These are phyloP conservation scores for Linnemannia hyalina DNA, from an alignment of 192 early-diverging fungal genomes.

Conservation along the genomic window DNA sequence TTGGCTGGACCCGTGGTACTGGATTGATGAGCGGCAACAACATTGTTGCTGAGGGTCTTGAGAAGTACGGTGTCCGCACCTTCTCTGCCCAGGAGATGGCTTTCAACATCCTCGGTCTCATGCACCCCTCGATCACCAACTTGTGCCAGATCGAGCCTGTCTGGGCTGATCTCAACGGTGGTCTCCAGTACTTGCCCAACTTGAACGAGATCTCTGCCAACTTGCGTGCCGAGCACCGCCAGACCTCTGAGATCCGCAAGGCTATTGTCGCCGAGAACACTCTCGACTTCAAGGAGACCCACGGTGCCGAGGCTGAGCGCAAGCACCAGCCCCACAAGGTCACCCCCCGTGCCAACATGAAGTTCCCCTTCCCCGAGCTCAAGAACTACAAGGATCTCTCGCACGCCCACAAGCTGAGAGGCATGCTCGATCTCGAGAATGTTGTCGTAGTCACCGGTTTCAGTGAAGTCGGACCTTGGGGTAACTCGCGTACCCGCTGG, in stretches of 20 bases:
- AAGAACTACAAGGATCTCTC: conserved; percentile 71
- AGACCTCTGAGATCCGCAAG: conserved; percentile 89
- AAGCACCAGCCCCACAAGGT: conserved; percentile 72
- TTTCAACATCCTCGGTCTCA: conserved; percentile 90
- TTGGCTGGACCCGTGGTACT: conserved; percentile 98
- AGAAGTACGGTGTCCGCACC: conserved; percentile 89
- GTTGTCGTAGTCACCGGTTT: conserved; percentile 94
- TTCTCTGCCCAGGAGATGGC: conserved; percentile 95
- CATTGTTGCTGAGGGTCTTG: conserved; percentile 88
- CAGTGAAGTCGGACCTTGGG: conserved; percentile 94
- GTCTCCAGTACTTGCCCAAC: conserved; percentile 88
- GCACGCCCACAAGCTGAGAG: conserved; percentile 73
- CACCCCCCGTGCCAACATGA: conserved; percentile 90
- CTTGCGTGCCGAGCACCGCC: conserved; percentile 82
- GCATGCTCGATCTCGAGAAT: conserved; percentile 92
- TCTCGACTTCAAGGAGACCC: conserved; percentile 83
- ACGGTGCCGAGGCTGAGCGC: conserved; percentile 79
- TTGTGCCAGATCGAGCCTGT: conserved; percentile 81
- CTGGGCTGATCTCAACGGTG: conserved; percentile 93
- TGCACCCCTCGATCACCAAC: conserved; percentile 84
- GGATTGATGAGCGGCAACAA: conserved; percentile 95
- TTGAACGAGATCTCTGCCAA: conserved; percentile 82
- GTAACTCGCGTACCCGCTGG: conserved; percentile 93
- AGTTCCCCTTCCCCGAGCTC: conserved; percentile 83
- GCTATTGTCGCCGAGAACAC: conserved; percentile 83